These are phyloP conservation scores for Colletotrichum sp. DNA, from an alignment of 2,329 filamentous ascomycete genomes.

Conservation along the genomic window DNA sequence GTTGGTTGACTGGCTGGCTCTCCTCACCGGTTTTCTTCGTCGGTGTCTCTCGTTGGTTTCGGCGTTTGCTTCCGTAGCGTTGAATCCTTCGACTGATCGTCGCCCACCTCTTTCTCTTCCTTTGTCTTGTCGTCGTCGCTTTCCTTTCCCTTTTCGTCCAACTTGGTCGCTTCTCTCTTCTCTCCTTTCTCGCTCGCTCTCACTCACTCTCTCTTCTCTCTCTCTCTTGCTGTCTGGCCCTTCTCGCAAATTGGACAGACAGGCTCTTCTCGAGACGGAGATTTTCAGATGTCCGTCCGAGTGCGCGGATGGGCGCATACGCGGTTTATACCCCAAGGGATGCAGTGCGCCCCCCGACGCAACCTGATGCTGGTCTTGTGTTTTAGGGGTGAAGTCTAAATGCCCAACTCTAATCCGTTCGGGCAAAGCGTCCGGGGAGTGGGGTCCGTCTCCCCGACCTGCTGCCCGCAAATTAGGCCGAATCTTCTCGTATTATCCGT, in stretches of 20 bases:
- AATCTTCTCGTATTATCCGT: not conserved
- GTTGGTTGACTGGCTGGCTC: not conserved
- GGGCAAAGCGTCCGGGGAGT: not conserved
- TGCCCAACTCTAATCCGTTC: not conserved
- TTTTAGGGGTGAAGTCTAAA: conserved; percentile 18
- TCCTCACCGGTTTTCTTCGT: not conserved
- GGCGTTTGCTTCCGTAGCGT: not conserved
- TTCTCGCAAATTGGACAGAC: not conserved
- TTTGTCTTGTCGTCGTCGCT: not conserved
- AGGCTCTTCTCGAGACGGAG: not conserved
- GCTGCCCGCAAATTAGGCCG: not conserved
- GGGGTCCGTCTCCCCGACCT: not conserved
- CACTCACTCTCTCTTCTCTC: not conserved
- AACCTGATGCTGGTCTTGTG: conserved; percentile 9
- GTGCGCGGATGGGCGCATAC: not conserved
- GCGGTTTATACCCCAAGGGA: conserved; percentile 7
- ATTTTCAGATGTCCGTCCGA: conserved; percentile 4
- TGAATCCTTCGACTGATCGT: not conserved
- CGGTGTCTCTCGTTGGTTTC: not conserved
- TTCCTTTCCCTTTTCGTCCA: not conserved
- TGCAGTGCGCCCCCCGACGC: not conserved
- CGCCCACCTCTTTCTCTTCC: not conserved
- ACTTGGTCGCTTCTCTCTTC: not conserved
- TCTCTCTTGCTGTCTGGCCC: not conserved
- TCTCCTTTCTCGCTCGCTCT: not conserved